phyloP scores from a whole-genome alignment of 2,329 filamentous ascomycete species.

The Fusarium sp. region DNA sequence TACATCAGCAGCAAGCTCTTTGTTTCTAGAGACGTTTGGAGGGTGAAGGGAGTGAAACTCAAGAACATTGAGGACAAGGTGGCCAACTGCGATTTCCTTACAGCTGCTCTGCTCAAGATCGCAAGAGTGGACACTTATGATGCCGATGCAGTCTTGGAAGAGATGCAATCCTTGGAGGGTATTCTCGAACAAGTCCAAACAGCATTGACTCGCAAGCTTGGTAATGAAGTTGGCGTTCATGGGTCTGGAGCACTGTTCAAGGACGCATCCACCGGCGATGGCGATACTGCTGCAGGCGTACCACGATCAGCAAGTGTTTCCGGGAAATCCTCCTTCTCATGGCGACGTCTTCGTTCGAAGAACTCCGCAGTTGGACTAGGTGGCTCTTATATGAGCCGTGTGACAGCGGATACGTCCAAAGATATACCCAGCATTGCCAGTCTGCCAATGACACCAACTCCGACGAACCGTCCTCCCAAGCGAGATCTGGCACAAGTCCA shows the following conservation, averaged over 20 bases:
- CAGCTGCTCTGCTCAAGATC: slow-evolving; percentile 86
- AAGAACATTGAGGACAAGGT: slow-evolving; percentile 95
- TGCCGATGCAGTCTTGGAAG: slow-evolving; percentile 90
- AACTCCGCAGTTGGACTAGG: slow-evolving; percentile 76
- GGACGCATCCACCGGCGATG: slow-evolving; percentile 68
- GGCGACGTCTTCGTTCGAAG: slow-evolving; percentile 91
- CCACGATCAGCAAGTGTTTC: slow-evolving; percentile 71
- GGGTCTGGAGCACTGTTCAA: slow-evolving; percentile 80
- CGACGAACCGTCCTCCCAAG: slow-evolving; percentile 76
- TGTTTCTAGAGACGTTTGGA: slow-evolving; percentile 92
- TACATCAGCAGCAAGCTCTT: slow-evolving; percentile 94
- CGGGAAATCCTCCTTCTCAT: slow-evolving; percentile 83
- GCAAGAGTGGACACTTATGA: slow-evolving; percentile 87
- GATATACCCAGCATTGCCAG: slow-evolving; percentile 70
- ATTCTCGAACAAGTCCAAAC: slow-evolving; percentile 88
- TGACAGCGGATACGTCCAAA: slow-evolving; percentile 43
- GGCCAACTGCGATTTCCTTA: slow-evolving; percentile 88
- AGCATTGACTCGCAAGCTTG: slow-evolving; percentile 82
- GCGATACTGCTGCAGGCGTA: slow-evolving; percentile 54
- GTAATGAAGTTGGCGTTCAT: slow-evolving; percentile 91
- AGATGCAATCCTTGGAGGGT: slow-evolving; percentile 90
- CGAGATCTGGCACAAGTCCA: slow-evolving; percentile 75
- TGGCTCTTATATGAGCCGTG: slow-evolving; percentile 57
- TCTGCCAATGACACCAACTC: slow-evolving; percentile 79
- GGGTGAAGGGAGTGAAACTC: slow-evolving; percentile 91